Conservation (phyloP, 2,329 filamentous ascomycete species). For the Fusarium lateritium region DNA sequence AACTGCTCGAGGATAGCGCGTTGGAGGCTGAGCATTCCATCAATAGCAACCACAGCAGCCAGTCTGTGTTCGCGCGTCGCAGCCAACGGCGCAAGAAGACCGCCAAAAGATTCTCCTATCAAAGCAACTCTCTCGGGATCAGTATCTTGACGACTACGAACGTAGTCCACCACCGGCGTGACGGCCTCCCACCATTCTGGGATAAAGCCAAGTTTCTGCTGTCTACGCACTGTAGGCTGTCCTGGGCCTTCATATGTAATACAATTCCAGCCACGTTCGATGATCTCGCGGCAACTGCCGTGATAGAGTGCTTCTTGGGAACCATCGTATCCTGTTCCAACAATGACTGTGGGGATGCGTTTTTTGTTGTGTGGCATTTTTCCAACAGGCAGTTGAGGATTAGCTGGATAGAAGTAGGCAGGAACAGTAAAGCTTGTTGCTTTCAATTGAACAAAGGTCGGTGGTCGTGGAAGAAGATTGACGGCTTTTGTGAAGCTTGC, state of each 20-base stretch:
- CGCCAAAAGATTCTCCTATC: constrained; percentile 60
- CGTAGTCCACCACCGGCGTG: constrained; percentile 58
- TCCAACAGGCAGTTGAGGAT: neutral
- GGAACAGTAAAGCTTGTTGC: constrained; percentile 52
- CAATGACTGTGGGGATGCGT: constrained; percentile 56
- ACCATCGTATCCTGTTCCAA: constrained; percentile 61
- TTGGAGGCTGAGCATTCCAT: constrained; percentile 7
- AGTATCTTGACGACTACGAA: constrained; percentile 48
- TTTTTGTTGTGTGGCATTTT: constrained; percentile 20
- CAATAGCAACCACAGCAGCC: constrained; percentile 48
- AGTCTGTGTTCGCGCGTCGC: constrained; percentile 61
- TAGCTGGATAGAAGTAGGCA: constrained; percentile 52
- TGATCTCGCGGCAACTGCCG: constrained; percentile 50
- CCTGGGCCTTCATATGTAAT: constrained; percentile 64
- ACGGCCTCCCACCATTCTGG: constrained; percentile 60
- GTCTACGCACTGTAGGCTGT: constrained; percentile 57
- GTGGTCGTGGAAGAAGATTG: constrained; percentile 53
- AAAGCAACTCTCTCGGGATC: constrained; percentile 54
- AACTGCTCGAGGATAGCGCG: neutral
- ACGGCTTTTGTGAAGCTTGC: constrained; percentile 58
- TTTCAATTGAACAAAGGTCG: constrained; percentile 52
- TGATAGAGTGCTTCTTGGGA: constrained; percentile 61
- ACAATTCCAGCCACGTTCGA: constrained; percentile 60
- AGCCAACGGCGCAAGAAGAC: constrained; percentile 57
- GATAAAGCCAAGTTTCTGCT: constrained; percentile 60